phyloP scores from a whole-genome alignment of 1,139 yeast species.

The Debaryomyces sp. region DNA sequence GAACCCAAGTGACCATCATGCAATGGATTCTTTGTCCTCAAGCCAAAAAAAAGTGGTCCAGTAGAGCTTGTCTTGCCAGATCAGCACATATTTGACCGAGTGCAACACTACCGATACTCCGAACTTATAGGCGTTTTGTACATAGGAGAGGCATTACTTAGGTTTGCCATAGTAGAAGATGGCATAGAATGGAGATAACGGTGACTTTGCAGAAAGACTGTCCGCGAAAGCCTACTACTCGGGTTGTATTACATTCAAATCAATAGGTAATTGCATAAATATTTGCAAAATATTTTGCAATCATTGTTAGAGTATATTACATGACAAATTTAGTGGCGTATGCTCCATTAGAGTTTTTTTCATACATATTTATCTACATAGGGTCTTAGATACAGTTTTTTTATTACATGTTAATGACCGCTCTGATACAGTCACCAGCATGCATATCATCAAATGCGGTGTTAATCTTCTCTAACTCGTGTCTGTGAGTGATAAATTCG shows the following conservation, averaged over 20 bases:
- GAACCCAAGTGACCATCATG: background rate
- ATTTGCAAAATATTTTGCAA: background rate
- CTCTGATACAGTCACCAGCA: constrained; percentile 90
- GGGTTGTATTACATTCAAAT: background rate
- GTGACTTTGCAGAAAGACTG: background rate
- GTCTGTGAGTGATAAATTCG: constrained; percentile 92
- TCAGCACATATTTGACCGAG: background rate
- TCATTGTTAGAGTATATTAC: background rate
- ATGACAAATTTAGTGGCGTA: background rate
- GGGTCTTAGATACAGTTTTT: background rate
- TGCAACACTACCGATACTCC: background rate
- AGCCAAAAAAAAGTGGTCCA: background rate
- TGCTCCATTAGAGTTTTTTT: background rate
- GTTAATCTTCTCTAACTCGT: constrained; percentile 75
- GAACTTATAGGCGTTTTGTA: background rate
- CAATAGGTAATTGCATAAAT: background rate
- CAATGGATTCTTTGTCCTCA: too few species aligned
- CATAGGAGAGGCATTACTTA: background rate
- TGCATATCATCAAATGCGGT: constrained; percentile 95
- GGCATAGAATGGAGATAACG: background rate
- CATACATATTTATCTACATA: background rate
- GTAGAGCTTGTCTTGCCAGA: background rate
- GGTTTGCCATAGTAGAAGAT: background rate
- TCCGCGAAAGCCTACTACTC: background rate
- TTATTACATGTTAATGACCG: constrained; percentile 62